phyloP scores from a whole-genome alignment of 148 eudicot genomes.

The Euryodendron excelsum region DNA sequence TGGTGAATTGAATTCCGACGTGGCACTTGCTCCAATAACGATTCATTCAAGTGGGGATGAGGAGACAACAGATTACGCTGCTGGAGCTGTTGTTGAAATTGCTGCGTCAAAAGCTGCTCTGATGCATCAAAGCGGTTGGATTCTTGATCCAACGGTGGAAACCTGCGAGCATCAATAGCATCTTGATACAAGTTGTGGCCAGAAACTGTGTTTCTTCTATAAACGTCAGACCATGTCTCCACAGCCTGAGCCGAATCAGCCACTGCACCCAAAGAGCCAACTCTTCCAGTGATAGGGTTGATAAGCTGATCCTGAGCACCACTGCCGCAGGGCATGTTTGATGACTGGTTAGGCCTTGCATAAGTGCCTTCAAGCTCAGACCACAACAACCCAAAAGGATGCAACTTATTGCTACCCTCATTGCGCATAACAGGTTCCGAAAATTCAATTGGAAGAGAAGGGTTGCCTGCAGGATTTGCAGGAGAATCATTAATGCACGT shows the following conservation, averaged over 20 bases:
- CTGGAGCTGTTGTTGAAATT: conserved; percentile 57
- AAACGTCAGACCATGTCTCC: conserved; percentile 56
- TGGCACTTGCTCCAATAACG: conserved; percentile 45
- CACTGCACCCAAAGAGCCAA: conserved; percentile 37
- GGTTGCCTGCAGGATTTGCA: conserved; percentile 32
- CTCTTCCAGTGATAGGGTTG: conserved; percentile 40
- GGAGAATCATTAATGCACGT: conserved; percentile 40
- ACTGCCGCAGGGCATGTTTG: conserved; percentile 34
- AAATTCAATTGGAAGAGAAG: conserved; percentile 36
- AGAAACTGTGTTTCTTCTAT: conserved; percentile 41
- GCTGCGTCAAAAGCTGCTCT: conserved; percentile 57
- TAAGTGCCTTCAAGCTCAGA: conserved; percentile 80
- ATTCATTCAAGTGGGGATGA: conserved; percentile 55
- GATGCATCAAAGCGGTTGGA: conserved; percentile 51
- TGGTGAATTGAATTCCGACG: conserved; percentile 49
- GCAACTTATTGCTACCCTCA: conserved; percentile 61
- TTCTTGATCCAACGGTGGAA: conserved; percentile 51
- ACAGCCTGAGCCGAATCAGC: conserved; percentile 40
- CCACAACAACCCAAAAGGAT: conserved; percentile 89
- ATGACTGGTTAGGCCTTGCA: conserved; percentile 45
- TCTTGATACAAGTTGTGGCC: conserved; percentile 56
- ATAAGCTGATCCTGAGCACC: conserved; percentile 42
- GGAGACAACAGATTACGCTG: conserved; percentile 50
- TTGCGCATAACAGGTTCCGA: conserved; percentile 32
- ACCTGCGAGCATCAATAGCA: conserved; percentile 49